phyloP scores from a whole-genome alignment of 345 rosid genomes.

The Kandelia obovata region DNA sequence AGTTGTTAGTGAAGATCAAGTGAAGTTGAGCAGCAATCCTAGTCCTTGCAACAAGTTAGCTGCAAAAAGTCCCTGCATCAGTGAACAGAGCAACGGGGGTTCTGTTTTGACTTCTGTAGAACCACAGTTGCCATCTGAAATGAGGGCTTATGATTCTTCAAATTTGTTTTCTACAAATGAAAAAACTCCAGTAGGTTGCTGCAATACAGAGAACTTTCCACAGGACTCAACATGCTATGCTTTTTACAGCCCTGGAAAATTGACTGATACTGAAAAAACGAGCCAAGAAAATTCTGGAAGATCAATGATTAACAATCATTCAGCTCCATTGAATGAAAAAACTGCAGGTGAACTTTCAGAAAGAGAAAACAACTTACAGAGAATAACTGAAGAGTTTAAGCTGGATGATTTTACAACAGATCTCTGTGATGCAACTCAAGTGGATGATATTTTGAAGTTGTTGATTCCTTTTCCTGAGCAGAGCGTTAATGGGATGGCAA shows the following conservation, averaged over 20 bases:
- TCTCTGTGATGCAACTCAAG: slow-evolving; percentile 38
- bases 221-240: slow-evolving; percentile 17
- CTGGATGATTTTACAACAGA: slow-evolving; percentile 36
- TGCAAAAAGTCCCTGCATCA: slow-evolving; percentile 30
- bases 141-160: slow-evolving; percentile 2
- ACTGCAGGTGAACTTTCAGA: slow-evolving; percentile 21
- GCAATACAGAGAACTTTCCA: background rate
- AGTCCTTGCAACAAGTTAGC: slow-evolving; percentile 14
- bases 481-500: slow-evolving; percentile 19
- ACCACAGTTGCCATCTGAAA: slow-evolving; percentile 24
- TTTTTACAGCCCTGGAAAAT: slow-evolving; percentile 16
- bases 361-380: slow-evolving; percentile 20
- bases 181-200: slow-evolving; percentile 5
- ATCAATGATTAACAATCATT: slow-evolving; percentile 11
- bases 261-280: slow-evolving; percentile 16
- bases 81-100: slow-evolving; percentile 39
- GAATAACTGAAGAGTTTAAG: slow-evolving; percentile 36
- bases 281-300: slow-evolving; percentile 16
- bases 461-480: slow-evolving; percentile 42
- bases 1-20: slow-evolving; percentile 15
- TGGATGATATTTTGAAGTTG: slow-evolving; percentile 52
- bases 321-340: slow-evolving; percentile 10
- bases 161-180: background rate
- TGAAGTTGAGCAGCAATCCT: background rate
- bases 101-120: slow-evolving; percentile 44